Evolutionary conservation across 2,329 filamentous ascomycete species (phyloP).

Genomic region (Ophiostoma novo-ulmi): DNA sequence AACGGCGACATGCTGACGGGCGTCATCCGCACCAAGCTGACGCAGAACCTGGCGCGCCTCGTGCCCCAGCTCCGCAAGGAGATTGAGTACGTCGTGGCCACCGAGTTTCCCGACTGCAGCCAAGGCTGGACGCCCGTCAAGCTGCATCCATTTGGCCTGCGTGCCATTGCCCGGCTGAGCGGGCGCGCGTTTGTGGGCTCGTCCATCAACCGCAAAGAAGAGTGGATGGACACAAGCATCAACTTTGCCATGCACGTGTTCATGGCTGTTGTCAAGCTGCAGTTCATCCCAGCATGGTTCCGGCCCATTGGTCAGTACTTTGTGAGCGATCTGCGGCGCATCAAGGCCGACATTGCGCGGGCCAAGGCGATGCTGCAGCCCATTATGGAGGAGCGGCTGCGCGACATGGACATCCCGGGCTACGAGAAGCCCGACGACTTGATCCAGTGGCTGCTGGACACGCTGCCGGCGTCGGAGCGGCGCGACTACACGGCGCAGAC

Average conservation of each 20-base stretch:
- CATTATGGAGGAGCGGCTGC: constrained; percentile 44
- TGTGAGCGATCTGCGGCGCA: constrained; percentile 44
- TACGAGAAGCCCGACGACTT: constrained; percentile 41
- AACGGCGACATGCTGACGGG: constrained; percentile 43
- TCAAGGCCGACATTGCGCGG: constrained; percentile 40
- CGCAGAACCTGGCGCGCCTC: constrained; percentile 45
- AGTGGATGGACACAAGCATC: constrained; percentile 50
- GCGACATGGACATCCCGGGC: constrained; percentile 36
- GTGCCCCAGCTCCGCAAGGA: constrained; percentile 45
- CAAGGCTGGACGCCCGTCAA: constrained; percentile 51
- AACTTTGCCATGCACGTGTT: constrained; percentile 49
- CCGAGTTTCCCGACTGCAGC: constrained; percentile 46
- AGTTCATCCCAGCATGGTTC: constrained; percentile 48
- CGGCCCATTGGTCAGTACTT: constrained; percentile 44
- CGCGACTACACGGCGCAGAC: constrained; percentile 38
- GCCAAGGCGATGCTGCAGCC: constrained; percentile 43
- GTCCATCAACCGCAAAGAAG: constrained; percentile 46
- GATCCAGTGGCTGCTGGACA: constrained; percentile 44
- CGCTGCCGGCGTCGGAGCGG: constrained; percentile 38
- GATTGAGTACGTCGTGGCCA: constrained; percentile 42
- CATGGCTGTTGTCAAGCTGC: constrained; percentile 45
- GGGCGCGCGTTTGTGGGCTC: constrained; percentile 51
- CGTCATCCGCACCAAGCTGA: constrained; percentile 44
- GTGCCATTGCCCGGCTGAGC: constrained; percentile 49
- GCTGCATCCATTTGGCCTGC: constrained; percentile 48